Base-by-base conservation (phyloP, 768 basidiomycete species). In the Gautieria morchelliformis region DNA sequence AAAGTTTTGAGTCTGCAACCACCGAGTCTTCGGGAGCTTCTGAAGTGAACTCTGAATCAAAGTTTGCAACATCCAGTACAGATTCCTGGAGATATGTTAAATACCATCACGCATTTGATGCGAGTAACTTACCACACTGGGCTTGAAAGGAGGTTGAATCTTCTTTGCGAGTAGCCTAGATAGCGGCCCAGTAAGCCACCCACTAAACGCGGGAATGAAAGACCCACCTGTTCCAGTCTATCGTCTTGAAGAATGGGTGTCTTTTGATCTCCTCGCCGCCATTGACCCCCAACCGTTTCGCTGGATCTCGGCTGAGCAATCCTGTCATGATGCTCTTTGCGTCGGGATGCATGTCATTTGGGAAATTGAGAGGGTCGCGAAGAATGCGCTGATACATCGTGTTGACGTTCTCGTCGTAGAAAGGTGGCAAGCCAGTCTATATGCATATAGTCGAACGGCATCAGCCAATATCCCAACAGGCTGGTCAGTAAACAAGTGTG, bases 381-480 rank as follows among this genome's bases (percentile, higher is more conserved):
- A 98, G 79, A 67, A 98, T 98, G 59, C 94, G 86, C 69, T 93
- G 89, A 68, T 95, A 94, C 93, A 94, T 96, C 44, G 89, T 87
- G 74, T 95, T 94, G 44, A 95, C 94, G 69, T 98, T 96, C 70
- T 99, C 95, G 65, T 97, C 94, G 69, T 97, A 99, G 79, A 96
- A 98, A 3, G 95, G 95, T 11, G 95, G 96, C 15, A 99, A 81
- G 37, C 95, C 95, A 5, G 95, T 91, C 83, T 96, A n/a, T n/a
- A n/a, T n/a, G 66, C 63, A 64, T 59, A 27, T 33, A 37, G 19
- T 58, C 32, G 15, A 30, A 19, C 14, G 8, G 35, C 6, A 50
- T 52, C 56, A 61, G 24, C 59, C 63, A 48, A 61, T 58, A 52
- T 70, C 70, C 44, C 15, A 51, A 51, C 41, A 27, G 12, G 47